Evolutionary conservation across 2,329 filamentous ascomycete genomes (phyloP), one percentile per base, ranked within the genome.

Genomic region (Bipolaris victoriae): DNA sequence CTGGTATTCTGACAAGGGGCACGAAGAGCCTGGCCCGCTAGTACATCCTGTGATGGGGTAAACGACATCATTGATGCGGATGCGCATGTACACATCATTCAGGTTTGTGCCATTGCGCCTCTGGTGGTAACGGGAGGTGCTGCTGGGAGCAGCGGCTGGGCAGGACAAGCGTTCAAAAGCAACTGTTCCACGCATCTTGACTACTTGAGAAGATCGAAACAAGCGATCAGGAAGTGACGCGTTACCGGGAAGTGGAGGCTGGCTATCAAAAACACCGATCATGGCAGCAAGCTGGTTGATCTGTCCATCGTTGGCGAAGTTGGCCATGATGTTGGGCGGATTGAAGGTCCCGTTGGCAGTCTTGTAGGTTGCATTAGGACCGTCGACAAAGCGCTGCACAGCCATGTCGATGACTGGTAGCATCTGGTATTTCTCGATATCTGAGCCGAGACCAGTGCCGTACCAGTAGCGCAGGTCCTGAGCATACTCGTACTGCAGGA

Each of bases 401-500:
- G 89, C 71, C 1, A 80, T 76, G 18, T 84, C 79, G 2, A 90
- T 76, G 56, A 86, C 84, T 0, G 87, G 86, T 10, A 86, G 79
- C 85, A 89, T 86, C 77, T 87, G 82, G 55, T 81, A 83, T 35
- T 80, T 78, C 7, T 84, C 79, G 18, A 86, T 77, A 33, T 80
- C 76, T 2, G 81, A 80, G 1, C 84, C 86, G 0, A 85, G 84
- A 0, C 88, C 87, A 1, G 82, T 79, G 10, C 86, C 86, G 65
- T 90, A 89, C 75, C 85, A 89, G 73, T 90, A 90, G 29, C 86
- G 83, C 37, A 90, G 75, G 66, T 90, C 88, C 62, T 90, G 86
- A 1, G 82, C 80, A 70, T 90, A 90, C 65, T 90, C 86, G 62
- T 90, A 90, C 63, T 83, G 76, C 29, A 82, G 77, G 52, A 88